These are phyloP conservation scores for Silene vulgaris DNA, from an alignment of 179 eudicot species.

Conservation along the genomic window DNA sequence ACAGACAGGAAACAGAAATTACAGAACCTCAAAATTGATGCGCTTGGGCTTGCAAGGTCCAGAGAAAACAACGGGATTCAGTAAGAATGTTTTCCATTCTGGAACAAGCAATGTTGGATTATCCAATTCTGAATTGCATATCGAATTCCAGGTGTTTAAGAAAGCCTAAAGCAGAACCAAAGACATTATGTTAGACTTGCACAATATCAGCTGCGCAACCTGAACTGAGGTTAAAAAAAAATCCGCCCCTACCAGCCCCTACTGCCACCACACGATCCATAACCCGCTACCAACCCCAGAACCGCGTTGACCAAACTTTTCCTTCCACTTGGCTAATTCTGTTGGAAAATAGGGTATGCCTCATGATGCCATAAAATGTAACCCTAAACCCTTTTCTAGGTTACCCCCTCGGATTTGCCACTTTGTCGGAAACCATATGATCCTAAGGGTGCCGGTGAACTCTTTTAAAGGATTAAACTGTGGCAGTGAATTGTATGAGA, in stretches of 20 bases:
- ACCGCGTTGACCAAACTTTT: too few species aligned
- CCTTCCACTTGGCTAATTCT: too few species aligned
- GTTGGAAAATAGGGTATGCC: too few species aligned
- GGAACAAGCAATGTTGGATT: slow-evolving; percentile 38
- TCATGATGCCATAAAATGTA: too few species aligned
- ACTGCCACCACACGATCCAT: too few species aligned
- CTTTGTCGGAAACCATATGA: too few species aligned
- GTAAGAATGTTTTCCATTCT: slow-evolving; percentile 31
- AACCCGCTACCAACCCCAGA: too few species aligned
- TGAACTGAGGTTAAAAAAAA: background rate
- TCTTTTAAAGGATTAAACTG: too few species aligned
- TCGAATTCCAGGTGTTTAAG: slow-evolving; percentile 42
- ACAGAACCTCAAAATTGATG: slow-evolving; percentile 41
- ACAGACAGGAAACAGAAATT: background rate
- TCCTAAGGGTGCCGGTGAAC: too few species aligned
- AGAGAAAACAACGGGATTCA: slow-evolving; percentile 38
- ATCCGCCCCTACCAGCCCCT: too few species aligned
- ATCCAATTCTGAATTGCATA: slow-evolving; percentile 33
- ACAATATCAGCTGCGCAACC: background rate
- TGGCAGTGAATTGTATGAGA: background rate
- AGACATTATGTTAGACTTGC: background rate
- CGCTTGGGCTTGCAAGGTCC: slow-evolving; percentile 55
- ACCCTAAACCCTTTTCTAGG: too few species aligned
- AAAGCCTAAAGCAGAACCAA: slow-evolving; percentile 39
- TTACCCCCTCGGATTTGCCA: too few species aligned